Percentiles rank a stretch among this genome's conserved stretches.
Conservation (phyloP, 176 grass and related monocot species). For the Oryza meridionalis region DNA sequence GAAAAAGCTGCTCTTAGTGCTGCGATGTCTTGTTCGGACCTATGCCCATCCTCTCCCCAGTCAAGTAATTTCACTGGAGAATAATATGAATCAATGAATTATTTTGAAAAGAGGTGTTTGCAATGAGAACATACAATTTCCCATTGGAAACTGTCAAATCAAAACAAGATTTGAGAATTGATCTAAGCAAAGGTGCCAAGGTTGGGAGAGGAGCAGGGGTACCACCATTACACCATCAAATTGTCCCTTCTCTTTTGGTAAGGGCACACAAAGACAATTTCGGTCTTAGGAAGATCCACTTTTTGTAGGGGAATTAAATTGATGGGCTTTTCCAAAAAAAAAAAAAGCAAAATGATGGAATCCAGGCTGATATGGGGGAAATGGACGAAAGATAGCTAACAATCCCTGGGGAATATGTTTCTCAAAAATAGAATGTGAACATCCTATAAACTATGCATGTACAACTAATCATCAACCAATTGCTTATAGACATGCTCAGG, state of each 20-base stretch:
- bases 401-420: not conserved
- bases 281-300: not conserved
- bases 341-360: not conserved
- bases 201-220: not conserved
- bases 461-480: not conserved
- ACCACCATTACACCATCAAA: not conserved
- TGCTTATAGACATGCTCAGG: not conserved
- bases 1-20: constrained; percentile 73
- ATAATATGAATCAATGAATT: not conserved
- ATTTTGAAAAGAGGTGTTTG: not conserved
- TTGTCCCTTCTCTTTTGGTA: not conserved
- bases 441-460: not conserved
- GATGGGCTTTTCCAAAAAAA: not conserved
- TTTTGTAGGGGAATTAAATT: not conserved
- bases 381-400: not conserved
- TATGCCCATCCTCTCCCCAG: constrained; percentile 91
- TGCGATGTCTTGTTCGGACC: constrained; percentile 74
- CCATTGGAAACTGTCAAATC: not conserved
- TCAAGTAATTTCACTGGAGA: constrained; percentile 91
- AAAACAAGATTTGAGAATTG: constrained; percentile 8
- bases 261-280: not conserved
- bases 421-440: not conserved
- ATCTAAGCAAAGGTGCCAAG: not conserved
- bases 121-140: not conserved
- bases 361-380: not conserved